Base-by-base conservation (phyloP, 2,329 filamentous ascomycete species). In the Nannizzia gypsea region DNA sequence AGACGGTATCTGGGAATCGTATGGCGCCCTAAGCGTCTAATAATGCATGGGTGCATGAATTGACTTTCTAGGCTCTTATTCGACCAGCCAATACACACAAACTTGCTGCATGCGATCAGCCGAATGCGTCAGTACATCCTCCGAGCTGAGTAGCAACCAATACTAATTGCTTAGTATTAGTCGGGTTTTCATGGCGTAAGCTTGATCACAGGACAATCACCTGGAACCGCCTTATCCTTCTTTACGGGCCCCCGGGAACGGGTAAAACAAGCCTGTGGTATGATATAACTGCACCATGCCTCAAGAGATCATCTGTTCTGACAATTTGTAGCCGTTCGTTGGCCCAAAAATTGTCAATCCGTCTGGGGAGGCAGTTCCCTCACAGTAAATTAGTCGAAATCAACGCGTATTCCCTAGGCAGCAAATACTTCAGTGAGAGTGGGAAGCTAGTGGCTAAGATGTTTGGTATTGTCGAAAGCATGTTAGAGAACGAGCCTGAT, bases 231-330 rank as follows among this genome's bases (percentile, higher is more conserved):
- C 66, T 79, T 8, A 89, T 96, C 15, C 81, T 99, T 61, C 84
- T 99, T 6, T 99, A 97, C 73, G 93, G 93, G 1, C 93, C 93
- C 34, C 93, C 93, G 0, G 93, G 93, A 71, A 96, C 90, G 11
- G 91, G 91, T 71, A 96, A 96, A 81, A 96, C 91, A 15, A 95
- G 79, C 96, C 61, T 84, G 96, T 55, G 96, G 96, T 74, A 92
- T 54, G 26, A 34, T 3, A n/a, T 20, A 92, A 0, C 91, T 92
- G 3, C 92, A 92, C 1, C 73, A 20, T 74, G 71, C 1, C 66
- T 78, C 1, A 77, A 74, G 68, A 67, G 62, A 57, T 58, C 58
- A n/a, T 20, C 15, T 6, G 20, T 11, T 22, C 20, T 40, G 15
- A 40, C 34, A 9, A n/a, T 11, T 11, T 26, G 6, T 57, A 72